Evolutionary conservation across 2,329 filamentous ascomycete species (phyloP).

Genomic region (Coniochaeta hoffmannii): DNA sequence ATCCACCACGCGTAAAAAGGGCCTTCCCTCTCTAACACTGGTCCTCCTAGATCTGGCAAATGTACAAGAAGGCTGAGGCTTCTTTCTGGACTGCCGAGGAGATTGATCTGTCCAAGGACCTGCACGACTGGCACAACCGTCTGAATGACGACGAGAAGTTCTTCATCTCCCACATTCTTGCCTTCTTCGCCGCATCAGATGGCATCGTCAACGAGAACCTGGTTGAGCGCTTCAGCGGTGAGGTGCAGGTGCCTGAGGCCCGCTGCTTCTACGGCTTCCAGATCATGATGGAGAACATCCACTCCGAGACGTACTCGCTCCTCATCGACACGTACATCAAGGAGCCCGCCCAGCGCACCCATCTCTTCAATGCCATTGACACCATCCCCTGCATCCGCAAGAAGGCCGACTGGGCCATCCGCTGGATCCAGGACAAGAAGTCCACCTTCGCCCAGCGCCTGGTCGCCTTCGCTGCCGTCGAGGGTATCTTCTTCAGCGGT

Average conservation of each 20-base stretch:
- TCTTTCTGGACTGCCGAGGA: slow-evolving; percentile 99
- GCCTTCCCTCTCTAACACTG: slow-evolving; percentile 33
- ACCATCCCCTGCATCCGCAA: slow-evolving; percentile 97
- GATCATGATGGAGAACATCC: slow-evolving; percentile 99
- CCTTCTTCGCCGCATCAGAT: slow-evolving; percentile 98
- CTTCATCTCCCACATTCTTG: slow-evolving; percentile 97
- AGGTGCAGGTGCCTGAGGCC: slow-evolving; percentile 95
- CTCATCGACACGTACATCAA: slow-evolving; percentile 99
- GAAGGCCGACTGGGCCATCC: slow-evolving; percentile 97
- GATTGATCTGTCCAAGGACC: slow-evolving; percentile 97
- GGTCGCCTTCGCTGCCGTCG: slow-evolving; percentile 92
- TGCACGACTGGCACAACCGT: slow-evolving; percentile 98
- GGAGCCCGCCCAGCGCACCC: slow-evolving; percentile 86
- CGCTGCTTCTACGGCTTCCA: slow-evolving; percentile 99
- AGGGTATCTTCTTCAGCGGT: slow-evolving; percentile 99
- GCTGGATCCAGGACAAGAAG: slow-evolving; percentile 89
- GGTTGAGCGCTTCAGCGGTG: slow-evolving; percentile 91
- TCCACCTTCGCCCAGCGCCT: slow-evolving; percentile 94
- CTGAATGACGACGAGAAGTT: slow-evolving; percentile 95
- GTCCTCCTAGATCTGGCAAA: slow-evolving; percentile 83
- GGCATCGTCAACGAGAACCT: slow-evolving; percentile 99
- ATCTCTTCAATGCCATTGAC: slow-evolving; percentile 98
- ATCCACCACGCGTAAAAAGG: slow-evolving; percentile 64
- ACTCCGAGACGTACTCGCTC: slow-evolving; percentile 98
- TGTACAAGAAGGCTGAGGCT: slow-evolving; percentile 99